phyloP scores from a whole-genome alignment of 306 rosid genomes.

The Gastrolobium villosum region DNA sequence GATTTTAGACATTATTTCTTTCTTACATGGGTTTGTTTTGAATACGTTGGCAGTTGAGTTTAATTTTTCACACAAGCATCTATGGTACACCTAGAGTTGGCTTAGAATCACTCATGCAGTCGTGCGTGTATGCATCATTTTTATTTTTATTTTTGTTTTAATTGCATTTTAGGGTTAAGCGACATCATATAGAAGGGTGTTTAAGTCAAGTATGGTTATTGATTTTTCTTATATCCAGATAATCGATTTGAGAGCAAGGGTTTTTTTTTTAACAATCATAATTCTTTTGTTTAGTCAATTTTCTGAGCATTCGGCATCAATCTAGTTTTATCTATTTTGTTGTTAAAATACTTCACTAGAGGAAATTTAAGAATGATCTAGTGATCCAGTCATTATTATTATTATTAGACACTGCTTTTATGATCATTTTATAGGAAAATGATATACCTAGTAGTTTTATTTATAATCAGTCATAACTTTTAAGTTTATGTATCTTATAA shows the following conservation, averaged over 20 bases:
- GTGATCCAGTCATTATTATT: slow-evolving; percentile 32
- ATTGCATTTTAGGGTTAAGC: too few relatives aligned
- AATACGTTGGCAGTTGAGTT: background rate
- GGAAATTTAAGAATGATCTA: slow-evolving; percentile 12
- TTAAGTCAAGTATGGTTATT: too few relatives aligned
- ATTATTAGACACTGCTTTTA: slow-evolving; percentile 28
- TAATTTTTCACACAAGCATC: slow-evolving; percentile 24
- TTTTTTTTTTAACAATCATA: too few relatives aligned
- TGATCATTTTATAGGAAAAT: slow-evolving; percentile 32
- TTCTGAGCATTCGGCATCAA: too few relatives aligned
- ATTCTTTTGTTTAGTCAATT: too few relatives aligned
- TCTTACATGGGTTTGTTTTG: background rate
- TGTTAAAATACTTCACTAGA: background rate
- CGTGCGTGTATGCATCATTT: too few relatives aligned
- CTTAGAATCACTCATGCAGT: too few relatives aligned
- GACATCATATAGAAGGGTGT: too few relatives aligned
- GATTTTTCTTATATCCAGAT: too few relatives aligned
- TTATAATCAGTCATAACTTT: background rate
- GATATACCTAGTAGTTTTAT: background rate
- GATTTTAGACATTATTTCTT: background rate
- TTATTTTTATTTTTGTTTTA: too few relatives aligned
- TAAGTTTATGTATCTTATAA: slow-evolving; percentile 4
- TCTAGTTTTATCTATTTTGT: slow-evolving; percentile 24
- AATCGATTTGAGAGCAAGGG: too few relatives aligned
- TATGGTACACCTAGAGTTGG: background rate